Evolutionary conservation across 805 yeast genomes (phyloP).

Genomic region (Torulaspora maleeae): DNA sequence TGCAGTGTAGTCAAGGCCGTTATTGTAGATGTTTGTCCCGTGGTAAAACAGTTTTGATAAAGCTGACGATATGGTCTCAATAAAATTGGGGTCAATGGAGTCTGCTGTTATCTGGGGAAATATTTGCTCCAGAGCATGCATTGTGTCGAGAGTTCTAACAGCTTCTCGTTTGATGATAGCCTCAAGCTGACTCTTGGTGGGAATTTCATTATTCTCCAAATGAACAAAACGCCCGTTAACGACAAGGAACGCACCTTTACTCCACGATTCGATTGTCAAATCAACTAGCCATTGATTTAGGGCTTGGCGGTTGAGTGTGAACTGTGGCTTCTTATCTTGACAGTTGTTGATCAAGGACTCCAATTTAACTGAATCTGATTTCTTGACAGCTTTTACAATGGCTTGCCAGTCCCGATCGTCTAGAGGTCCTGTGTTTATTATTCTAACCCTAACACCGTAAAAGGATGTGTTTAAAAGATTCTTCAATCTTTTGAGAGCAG

Average conservation of each 20-base stretch:
- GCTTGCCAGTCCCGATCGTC: slow-evolving; percentile 22
- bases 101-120: slow-evolving; percentile 18
- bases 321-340: slow-evolving; percentile 2
- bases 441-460: slow-evolving; percentile 40
- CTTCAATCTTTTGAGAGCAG: slow-evolving; percentile 44
- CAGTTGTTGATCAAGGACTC: background rate
- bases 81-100: slow-evolving; percentile 39
- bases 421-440: slow-evolving; percentile 32
- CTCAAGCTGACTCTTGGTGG: slow-evolving; percentile 32
- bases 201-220: slow-evolving; percentile 29
- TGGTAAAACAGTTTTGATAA: slow-evolving; percentile 44
- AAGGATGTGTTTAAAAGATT: slow-evolving; percentile 25
- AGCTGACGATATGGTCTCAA: slow-evolving; percentile 43
- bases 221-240: slow-evolving; percentile 53
- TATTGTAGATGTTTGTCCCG: slow-evolving; percentile 20
- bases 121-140: slow-evolving; percentile 25
- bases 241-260: slow-evolving; percentile 40
- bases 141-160: slow-evolving; percentile 40
- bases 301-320: slow-evolving; percentile 10
- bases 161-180: slow-evolving; percentile 46
- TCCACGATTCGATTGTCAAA: slow-evolving; percentile 18
- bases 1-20: slow-evolving; percentile 41
- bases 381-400: slow-evolving; percentile 8
- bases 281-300: slow-evolving; percentile 29
- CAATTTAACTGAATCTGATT: slow-evolving; percentile 27